A percentile compares a stretch with the other conserved stretches of the same genome.
phyloP scores from a whole-genome alignment of 73 alveolate species.

The Diophrys sp. region DNA sequence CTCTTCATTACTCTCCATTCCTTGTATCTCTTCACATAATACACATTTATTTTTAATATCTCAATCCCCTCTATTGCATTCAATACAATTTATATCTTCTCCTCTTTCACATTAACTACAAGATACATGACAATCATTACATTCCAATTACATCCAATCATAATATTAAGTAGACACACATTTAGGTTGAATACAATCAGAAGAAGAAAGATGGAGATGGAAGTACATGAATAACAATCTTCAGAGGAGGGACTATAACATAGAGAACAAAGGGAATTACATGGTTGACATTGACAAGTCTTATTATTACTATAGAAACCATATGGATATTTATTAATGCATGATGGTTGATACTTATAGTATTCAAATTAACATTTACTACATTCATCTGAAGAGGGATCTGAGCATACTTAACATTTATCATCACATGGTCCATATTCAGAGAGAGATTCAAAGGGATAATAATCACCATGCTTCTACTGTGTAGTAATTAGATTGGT shows the following conservation, averaged over 20 bases:
- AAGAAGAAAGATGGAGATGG: neutral
- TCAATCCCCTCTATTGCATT: neutral
- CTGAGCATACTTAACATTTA: neutral
- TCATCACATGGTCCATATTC: neutral
- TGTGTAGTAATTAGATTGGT: conserved; percentile 39
- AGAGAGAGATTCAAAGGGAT: neutral
- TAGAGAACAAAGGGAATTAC: neutral
- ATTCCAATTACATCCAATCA: neutral
- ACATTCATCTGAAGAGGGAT: neutral
- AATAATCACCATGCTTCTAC: conserved; percentile 36
- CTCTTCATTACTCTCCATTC: neutral
- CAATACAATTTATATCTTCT: neutral
- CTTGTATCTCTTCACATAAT: neutral
- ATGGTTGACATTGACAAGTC: neutral
- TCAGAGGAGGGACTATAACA: neutral
- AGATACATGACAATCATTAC: neutral
- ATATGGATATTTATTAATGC: neutral
- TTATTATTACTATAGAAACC: neutral
- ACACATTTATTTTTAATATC: neutral
- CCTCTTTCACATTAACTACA: neutral
- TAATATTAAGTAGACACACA: neutral
- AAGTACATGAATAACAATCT: neutral
- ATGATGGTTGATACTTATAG: neutral
- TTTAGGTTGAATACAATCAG: neutral
- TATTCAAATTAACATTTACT: neutral